Evolutionary conservation across 2,329 filamentous ascomycete genomes (phyloP), one percentile per base, ranked within the genome.

Genomic region (Cladosporium sp.): DNA sequence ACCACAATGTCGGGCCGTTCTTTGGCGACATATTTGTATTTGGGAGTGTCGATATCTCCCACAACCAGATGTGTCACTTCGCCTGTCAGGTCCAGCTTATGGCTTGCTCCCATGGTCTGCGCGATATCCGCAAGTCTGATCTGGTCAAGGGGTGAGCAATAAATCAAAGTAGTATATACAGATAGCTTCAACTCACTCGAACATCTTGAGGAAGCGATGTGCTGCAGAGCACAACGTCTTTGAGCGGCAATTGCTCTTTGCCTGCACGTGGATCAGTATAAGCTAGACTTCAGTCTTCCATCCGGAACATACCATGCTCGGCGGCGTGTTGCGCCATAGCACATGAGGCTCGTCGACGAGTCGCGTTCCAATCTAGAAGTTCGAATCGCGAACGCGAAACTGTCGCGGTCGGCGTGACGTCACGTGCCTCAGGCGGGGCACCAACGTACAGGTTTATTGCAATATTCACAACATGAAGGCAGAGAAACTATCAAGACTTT

Each of bases 1-100:
- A 90, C 85, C 66, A 83, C 84, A 64, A 98, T 85, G 65, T 98
- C 93, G 44, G 86, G 83, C 49, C 93, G 82, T 68, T 92, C 87
- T 66, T 85, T 88, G 50, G 92, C 93, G 64, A 97, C 92, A 76
- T 95, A 95, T 69, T 85, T 86, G 72, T 98, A 98, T 70, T 98
- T 98, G 46, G 87, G 83, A 1, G 92, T 97, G 67, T 92, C 82
- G 63, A 89, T 87, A 63, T 87, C 85, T 68, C 91, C 93, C 56
- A 95, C 89, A 58, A 98, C 81, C 43, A 98, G 83, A 73, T 98
- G 93, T 4, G 93, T 97, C 44, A 95, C 89, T 68, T 96, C 89
- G 53, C 87, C 88, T n/a, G 91, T 97, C 42, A 98, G 82, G 69
- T 98, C 91, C 69, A 90, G 86, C 63, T 87, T 90, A 77, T 95